Percentiles rank a stretch among this genome's conserved stretches.
These are phyloP conservation scores for Botrytis elliptica DNA, from an alignment of 2,329 filamentous ascomycete species.

Conservation along the genomic window DNA sequence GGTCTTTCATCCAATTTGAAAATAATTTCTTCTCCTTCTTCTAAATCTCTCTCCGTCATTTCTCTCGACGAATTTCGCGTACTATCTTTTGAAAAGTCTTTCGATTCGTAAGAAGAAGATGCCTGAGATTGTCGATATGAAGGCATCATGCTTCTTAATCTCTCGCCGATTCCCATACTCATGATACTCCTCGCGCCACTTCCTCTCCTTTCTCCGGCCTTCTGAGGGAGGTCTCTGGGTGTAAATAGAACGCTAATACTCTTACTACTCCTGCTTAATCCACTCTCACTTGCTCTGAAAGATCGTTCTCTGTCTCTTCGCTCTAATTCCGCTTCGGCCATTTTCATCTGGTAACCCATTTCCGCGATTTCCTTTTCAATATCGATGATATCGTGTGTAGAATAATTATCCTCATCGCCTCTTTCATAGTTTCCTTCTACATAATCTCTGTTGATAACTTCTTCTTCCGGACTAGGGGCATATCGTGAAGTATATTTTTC, in stretches of 20 bases:
- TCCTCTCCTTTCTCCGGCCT: background rate
- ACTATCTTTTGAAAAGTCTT: background rate
- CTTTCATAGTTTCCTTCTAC: background rate
- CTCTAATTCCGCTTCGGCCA: background rate
- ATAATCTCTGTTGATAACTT: background rate
- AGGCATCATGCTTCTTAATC: constrained; percentile 1
- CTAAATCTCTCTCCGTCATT: background rate
- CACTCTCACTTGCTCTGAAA: background rate
- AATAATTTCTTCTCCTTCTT: constrained; percentile 2
- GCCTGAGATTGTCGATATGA: background rate
- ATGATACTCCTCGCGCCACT: background rate
- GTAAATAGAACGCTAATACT: constrained; percentile 15
- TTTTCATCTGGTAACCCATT: constrained; percentile 1
- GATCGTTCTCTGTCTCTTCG: background rate
- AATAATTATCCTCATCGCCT: background rate
- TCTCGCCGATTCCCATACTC: background rate
- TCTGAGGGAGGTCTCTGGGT: background rate
- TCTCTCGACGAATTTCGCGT: background rate
- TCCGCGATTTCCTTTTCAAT: constrained; percentile 16
- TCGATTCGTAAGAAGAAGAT: background rate
- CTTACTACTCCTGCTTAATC: constrained; percentile 15
- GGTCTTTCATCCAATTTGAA: constrained; percentile 5
- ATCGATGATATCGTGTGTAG: background rate
- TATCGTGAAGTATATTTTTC: background rate
- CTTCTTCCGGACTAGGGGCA: background rate